Percentiles rank a stretch among this genome's conserved stretches.
Conservation (phyloP, 2,329 filamentous ascomycete species). For the Penicillium sclerotiorum region DNA sequence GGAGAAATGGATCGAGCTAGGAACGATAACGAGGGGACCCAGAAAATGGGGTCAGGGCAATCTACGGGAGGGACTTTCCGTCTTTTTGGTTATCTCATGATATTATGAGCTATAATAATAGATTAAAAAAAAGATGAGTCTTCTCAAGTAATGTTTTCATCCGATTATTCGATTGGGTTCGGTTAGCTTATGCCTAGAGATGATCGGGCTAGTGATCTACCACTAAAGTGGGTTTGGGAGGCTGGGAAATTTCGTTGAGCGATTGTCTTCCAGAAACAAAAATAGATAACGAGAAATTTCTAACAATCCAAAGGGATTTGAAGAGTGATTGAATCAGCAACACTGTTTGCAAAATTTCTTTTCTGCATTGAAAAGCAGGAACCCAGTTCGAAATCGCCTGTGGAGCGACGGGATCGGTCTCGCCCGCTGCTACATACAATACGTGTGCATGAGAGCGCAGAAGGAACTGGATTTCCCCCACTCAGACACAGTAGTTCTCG, state of each 20-base stretch:
- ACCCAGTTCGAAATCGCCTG: not conserved
- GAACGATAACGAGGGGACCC: not conserved
- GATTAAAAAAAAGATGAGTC: not conserved
- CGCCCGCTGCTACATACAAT: not conserved
- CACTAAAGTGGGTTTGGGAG: not conserved
- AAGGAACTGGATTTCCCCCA: not conserved
- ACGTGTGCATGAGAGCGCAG: not conserved
- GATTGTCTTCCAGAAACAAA: not conserved
- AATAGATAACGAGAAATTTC: not conserved
- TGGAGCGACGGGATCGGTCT: slow-evolving; percentile 2
- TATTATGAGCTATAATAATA: not conserved
- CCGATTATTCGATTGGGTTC: not conserved
- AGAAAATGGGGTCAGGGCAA: not conserved
- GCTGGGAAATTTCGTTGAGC: not conserved
- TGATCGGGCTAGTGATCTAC: not conserved
- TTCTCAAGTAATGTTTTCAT: not conserved
- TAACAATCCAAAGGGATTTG: too few relatives aligned
- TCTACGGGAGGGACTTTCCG: too few relatives aligned
- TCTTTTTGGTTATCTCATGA: too few relatives aligned
- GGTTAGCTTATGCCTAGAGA: not conserved
- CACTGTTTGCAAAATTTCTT: too few relatives aligned
- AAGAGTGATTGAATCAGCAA: not conserved
- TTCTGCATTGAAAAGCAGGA: slow-evolving; percentile 14
- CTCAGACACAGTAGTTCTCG: not conserved
- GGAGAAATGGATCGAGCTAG: not conserved